These are phyloP conservation scores for Tilletiaria anomala DNA, from an alignment of 1,284 basidiomycete genomes.

Conservation along the genomic window DNA sequence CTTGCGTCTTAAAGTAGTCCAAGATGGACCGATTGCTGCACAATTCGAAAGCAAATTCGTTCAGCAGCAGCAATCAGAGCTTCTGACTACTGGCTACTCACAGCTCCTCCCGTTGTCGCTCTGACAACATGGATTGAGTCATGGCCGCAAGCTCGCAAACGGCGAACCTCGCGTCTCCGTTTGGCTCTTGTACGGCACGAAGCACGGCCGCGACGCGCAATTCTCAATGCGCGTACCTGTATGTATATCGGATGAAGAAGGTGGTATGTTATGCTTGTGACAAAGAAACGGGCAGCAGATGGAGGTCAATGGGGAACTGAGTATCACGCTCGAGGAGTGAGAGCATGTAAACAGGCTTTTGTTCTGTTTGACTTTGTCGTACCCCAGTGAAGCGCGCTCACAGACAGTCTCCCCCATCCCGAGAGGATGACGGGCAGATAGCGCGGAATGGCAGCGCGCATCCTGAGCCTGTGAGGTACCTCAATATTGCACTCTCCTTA, in stretches of 20 bases:
- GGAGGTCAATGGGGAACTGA: no score
- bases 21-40: slow-evolving; percentile 69
- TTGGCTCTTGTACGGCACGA: background rate
- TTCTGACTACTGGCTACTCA: slow-evolving; percentile 40
- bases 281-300: background rate
- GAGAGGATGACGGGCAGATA: no score
- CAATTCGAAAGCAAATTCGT: background rate
- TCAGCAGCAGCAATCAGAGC: slow-evolving; percentile 2
- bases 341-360: no score
- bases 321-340: no score
- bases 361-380: no score
- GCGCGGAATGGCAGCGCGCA: no score
- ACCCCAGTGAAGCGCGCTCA: no score
- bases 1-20: slow-evolving; percentile 60
- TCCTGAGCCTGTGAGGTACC: no score
- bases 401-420: no score
- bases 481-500: no score
- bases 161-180: background rate
- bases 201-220: background rate
- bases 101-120: slow-evolving; percentile 70
- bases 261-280: background rate
- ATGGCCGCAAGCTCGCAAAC: background rate
- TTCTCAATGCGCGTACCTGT: no score
- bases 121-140: slow-evolving; percentile 46
- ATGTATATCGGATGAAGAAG: background rate